Percentiles rank a stretch among this genome's conserved stretches.
Conservation (phyloP, 75 land plant species). For the Pinus taeda region DNA sequence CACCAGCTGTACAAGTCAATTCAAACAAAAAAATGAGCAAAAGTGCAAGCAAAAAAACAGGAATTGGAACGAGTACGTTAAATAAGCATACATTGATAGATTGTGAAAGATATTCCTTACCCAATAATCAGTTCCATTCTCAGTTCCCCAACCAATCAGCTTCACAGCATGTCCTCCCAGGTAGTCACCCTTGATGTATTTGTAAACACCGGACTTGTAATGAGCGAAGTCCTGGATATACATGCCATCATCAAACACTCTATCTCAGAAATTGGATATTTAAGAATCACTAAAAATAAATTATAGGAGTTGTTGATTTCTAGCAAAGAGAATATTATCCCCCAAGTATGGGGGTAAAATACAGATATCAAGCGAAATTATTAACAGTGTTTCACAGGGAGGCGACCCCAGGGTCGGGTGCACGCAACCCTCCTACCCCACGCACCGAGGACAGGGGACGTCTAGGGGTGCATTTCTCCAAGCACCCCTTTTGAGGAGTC, state of each 20-base stretch:
- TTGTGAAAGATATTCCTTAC: slow-evolving; percentile 14
- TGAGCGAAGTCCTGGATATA: slow-evolving; percentile 44
- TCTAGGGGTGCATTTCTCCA: no score
- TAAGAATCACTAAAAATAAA: background rate
- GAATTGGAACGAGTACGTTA: background rate
- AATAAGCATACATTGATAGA: background rate
- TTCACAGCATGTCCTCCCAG: slow-evolving; percentile 59
- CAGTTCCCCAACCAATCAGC: slow-evolving; percentile 54
- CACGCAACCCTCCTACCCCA: no score
- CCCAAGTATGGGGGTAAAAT: no score
- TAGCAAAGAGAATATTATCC: no score
- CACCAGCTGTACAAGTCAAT: slow-evolving; percentile 19
- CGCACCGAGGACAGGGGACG: no score
- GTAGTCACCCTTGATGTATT: slow-evolving; percentile 33
- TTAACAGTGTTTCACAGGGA: no score
- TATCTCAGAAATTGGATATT: background rate
- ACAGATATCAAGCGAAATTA: no score
- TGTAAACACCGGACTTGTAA: slow-evolving; percentile 51
- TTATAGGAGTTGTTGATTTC: no score
- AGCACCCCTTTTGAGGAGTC: no score
- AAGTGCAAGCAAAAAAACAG: background rate
- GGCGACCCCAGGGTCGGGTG: no score
- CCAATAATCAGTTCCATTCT: slow-evolving; percentile 49
- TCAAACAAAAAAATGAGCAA: background rate
- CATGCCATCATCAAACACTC: background rate